Conservation (phyloP, 148 eudicot species). For the Talinum fruticosum region DNA sequence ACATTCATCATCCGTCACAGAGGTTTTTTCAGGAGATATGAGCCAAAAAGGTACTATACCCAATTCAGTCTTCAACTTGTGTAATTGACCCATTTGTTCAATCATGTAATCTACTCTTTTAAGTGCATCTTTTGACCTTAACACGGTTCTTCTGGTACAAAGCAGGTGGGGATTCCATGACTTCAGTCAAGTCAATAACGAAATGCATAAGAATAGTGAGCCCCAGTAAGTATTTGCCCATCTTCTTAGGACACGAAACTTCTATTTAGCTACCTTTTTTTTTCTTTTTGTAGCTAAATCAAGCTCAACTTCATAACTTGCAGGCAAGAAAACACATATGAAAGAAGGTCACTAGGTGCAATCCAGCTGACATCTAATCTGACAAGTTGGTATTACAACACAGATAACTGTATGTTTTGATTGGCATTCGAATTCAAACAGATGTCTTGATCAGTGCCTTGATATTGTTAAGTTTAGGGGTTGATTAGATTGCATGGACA, state of each 20-base stretch:
- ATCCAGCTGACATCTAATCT: conserved; percentile 14
- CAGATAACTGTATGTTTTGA: neutral
- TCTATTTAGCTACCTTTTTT: neutral
- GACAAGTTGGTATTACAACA: conserved; percentile 12
- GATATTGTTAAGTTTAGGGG: neutral
- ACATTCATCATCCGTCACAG: conserved; percentile 41
- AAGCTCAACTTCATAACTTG: conserved; percentile 12
- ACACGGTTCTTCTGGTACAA: neutral
- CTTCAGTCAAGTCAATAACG: conserved; percentile 62
- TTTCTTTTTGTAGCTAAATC: neutral
- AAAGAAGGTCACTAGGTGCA: conserved; percentile 22
- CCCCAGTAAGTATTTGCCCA: conserved; percentile 51
- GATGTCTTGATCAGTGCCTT: neutral
- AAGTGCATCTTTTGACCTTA: conserved; percentile 4
- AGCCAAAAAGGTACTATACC: conserved; percentile 33
- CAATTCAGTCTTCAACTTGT: neutral
- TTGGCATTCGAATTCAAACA: neutral
- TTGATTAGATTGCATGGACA: neutral
- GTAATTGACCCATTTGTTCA: neutral
- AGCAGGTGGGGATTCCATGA: conserved; percentile 56
- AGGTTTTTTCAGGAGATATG: conserved; percentile 46
- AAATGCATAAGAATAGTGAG: conserved; percentile 62
- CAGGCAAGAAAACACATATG: conserved; percentile 40
- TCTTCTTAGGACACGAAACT: neutral
- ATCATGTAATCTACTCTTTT: neutral